These are phyloP conservation scores for Eremothecium cymbalariae DNA, from an alignment of 1,139 yeast species.

Conservation along the genomic window DNA sequence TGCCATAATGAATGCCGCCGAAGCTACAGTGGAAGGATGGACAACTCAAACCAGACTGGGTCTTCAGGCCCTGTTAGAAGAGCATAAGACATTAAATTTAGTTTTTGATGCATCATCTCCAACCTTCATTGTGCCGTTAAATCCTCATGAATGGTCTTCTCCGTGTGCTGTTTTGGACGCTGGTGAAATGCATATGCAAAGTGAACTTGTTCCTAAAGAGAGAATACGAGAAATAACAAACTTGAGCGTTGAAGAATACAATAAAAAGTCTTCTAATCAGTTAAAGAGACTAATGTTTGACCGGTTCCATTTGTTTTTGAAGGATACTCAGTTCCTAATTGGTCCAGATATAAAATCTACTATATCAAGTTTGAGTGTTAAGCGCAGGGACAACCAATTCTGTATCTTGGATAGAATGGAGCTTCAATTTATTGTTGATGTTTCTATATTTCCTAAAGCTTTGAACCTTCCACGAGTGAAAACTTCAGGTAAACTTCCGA, in stretches of 20 bases:
- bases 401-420: conserved; percentile 66
- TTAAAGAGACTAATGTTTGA: conserved; percentile 83
- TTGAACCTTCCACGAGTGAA: conserved; percentile 62
- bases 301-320: conserved; percentile 63
- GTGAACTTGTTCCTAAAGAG: conserved; percentile 70
- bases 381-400: conserved; percentile 34
- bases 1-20: conserved; percentile 91
- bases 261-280: conserved; percentile 62
- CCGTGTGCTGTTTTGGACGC: conserved; percentile 94
- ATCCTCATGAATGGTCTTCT: conserved; percentile 69
- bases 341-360: conserved; percentile 78
- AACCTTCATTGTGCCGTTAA: conserved; percentile 76
- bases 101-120: conserved; percentile 92
- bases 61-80: conserved; percentile 84
- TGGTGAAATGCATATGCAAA: conserved; percentile 80
- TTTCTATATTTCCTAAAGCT: conserved; percentile 81
- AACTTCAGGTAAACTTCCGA: conserved; percentile 76
- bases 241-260: conserved; percentile 55
- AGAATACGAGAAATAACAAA: conserved; percentile 64
- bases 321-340: conserved; percentile 81
- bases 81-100: conserved; percentile 82
- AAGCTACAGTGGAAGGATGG: conserved; percentile 85
- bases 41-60: conserved; percentile 88
- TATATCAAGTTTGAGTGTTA: conserved; percentile 55
- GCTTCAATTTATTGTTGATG: conserved; percentile 62